Base-by-base conservation (phyloP, 495 filamentous ascomycete genomes). In the Tuber aestivum region DNA sequence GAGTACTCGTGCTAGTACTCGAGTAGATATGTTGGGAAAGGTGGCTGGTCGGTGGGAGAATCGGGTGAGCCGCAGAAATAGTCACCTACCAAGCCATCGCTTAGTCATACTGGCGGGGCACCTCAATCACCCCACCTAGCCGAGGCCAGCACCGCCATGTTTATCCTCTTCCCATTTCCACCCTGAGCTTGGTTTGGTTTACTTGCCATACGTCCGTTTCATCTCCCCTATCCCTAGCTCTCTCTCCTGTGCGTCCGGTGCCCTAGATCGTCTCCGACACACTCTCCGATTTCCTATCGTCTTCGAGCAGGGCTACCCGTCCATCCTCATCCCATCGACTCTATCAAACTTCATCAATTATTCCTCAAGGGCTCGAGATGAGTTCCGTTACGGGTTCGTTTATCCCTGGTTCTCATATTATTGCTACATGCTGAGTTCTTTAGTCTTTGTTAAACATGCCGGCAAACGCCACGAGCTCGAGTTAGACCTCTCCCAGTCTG, bases 391-490 rank as follows among this genome's bases (percentile, higher is more conserved):
- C 56, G 14, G 56, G 56, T 65, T 18, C 35, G 56, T 65, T 35
- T 65, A 65, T 35, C 10, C 3, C 27, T 1, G 32, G 56, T 35
- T 7, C 14, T 27, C 27, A 20, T 65, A 35, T 32, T 18, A 87
- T 79, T 75, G 27, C 56, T 27, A 7, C 12, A 65, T 65, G 56
- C 56, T 65, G 56, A 65, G 7, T 65, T 76, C 77, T 74, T 48
- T 75, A 97, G 95, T 98, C 81, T 88, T 95, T 80, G 92, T 99
- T 73, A 98, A 96, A 85, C 95, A 98, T 84, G 90, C 92, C 80
- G 94, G 95, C 83, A 97, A 97, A 84, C 92, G 93, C 82, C 90
- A 98, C 86, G 91, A 97, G 81, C 89, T 99, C 83, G 94, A 97
- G 75, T 89, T 98, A 77, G 95, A 98, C 83, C 88, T 91, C 69